Conservation (phyloP, 179 eudicot species). For the Spergularia azorica region DNA sequence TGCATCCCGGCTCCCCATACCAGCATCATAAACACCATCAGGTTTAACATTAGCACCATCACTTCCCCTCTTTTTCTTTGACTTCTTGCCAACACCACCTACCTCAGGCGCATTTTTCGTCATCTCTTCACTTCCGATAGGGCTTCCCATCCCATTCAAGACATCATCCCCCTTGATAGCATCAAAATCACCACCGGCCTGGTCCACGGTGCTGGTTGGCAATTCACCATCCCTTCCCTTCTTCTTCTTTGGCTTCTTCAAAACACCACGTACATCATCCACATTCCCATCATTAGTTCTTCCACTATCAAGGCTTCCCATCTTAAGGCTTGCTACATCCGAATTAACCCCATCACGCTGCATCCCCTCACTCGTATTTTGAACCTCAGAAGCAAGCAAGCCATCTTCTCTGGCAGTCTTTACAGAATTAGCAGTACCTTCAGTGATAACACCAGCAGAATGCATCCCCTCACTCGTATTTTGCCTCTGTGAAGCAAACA, state of each 20-base stretch:
- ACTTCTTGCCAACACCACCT: background rate
- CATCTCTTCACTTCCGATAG: background rate
- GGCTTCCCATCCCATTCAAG: no score
- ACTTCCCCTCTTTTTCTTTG: conserved; percentile 3
- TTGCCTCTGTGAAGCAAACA: background rate
- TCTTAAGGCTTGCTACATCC: background rate
- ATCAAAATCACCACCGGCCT: no score
- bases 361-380: background rate
- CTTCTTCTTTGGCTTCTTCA: conserved; percentile 21
- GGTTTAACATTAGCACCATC: background rate
- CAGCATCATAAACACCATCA: background rate
- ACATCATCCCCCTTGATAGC: no score
- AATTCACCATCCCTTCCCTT: conserved; percentile 7
- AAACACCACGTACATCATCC: background rate
- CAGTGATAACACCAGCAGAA: background rate
- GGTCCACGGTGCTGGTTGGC: no score
- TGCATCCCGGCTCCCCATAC: background rate
- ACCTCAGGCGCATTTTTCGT: background rate
- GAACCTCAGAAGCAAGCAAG: background rate
- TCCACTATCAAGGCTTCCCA: background rate
- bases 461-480: background rate
- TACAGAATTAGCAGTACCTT: conserved; percentile 14
- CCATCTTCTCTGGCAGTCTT: background rate
- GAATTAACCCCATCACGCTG: conserved; percentile 8
- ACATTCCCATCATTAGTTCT: background rate